Evolutionary conservation across 2,329 filamentous ascomycete genomes (phyloP), one percentile per base, ranked within the genome.

Genomic region (Endothia cerciana): DNA sequence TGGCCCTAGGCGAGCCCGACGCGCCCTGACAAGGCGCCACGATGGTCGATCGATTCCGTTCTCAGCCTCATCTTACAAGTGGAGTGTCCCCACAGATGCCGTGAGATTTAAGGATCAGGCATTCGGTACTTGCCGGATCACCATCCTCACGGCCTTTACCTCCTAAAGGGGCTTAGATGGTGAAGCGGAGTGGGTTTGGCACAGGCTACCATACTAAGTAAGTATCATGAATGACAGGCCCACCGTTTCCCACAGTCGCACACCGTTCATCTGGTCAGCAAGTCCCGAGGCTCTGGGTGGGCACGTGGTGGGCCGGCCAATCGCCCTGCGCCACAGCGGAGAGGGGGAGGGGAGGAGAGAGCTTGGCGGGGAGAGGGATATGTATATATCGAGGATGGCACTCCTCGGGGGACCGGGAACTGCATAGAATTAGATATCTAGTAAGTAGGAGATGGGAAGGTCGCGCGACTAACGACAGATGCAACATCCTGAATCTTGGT

Each of bases 1-100:
- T 55, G 28, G n/a, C 17, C 13, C 41, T 36, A 51, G 25, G 25
- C 47, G 47, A 51, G 15, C 25, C 28, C 11, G 22, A 11, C 17
- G 22, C n/a, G 28, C 15, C 30, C 28, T 11, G n/a, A 33, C 51
- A 25, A 55, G 51, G 51, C 4, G 51, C 13, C 11, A n/a, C 19
- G 6, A 36, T 1, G n/a, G 51, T 19, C 15, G 51, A 36, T 55
- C 51, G 51, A 55, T 36, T 22, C 25, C 22, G 25, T 43, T 30
- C 57, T 59, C 13, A 30, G 38, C 17, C 57, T 59, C 57, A 59
- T 45, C 15, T 45, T 59, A 59, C 25, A 30, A 22, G 38, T 45
- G 57, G 38, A 43, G 25, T n/a, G 6, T 15, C 13, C 25, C 40
- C 36, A n/a, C 13, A 36, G 30, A 19, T 17, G 30, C 30, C 49